Conservation (phyloP, 2,329 filamentous ascomycete genomes). For the Teratosphaeria gauchensis region DNA sequence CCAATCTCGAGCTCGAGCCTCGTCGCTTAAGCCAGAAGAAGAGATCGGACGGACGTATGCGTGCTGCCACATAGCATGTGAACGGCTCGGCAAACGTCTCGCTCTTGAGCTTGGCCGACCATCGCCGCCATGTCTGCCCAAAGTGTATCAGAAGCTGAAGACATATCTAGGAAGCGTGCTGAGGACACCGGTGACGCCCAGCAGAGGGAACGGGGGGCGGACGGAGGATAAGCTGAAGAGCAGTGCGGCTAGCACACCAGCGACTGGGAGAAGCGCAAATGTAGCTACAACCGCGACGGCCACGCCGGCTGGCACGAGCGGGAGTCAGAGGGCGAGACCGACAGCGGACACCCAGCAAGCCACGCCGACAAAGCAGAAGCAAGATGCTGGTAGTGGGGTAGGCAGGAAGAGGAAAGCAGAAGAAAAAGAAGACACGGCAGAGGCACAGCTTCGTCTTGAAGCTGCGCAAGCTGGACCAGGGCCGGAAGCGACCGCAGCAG, state of each 20-base stretch:
- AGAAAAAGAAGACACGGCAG: not conserved
- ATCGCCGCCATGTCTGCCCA: slow-evolving; percentile 66
- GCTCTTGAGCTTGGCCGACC: slow-evolving; percentile 69
- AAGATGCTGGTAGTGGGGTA: not conserved
- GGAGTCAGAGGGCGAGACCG: not conserved
- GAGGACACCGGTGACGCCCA: slow-evolving; percentile 14
- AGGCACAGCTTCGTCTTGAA: not conserved
- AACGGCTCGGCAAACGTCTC: slow-evolving; percentile 67
- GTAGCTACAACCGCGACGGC: not conserved
- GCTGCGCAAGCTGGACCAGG: not conserved
- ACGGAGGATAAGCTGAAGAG: not conserved
- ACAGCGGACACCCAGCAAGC: not conserved
- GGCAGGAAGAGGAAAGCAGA: not conserved
- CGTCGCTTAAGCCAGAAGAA: slow-evolving; percentile 71
- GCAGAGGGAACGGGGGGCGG: not conserved
- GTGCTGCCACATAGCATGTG: slow-evolving; percentile 83
- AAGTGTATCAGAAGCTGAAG: slow-evolving; percentile 77
- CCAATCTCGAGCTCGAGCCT: slow-evolving; percentile 69
- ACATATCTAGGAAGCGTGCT: slow-evolving; percentile 68
- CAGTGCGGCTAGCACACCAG: not conserved
- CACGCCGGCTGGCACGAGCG: not conserved
- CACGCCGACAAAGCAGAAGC: not conserved
- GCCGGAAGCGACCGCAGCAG: slow-evolving; percentile 38
- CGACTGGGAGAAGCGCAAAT: not conserved
- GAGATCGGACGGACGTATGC: slow-evolving; percentile 78